Percentiles rank a stretch among this genome's conserved stretches.
These are phyloP conservation scores for Asterophora lycoperdoides DNA, from an alignment of 768 basidiomycete species.

Conservation along the genomic window DNA sequence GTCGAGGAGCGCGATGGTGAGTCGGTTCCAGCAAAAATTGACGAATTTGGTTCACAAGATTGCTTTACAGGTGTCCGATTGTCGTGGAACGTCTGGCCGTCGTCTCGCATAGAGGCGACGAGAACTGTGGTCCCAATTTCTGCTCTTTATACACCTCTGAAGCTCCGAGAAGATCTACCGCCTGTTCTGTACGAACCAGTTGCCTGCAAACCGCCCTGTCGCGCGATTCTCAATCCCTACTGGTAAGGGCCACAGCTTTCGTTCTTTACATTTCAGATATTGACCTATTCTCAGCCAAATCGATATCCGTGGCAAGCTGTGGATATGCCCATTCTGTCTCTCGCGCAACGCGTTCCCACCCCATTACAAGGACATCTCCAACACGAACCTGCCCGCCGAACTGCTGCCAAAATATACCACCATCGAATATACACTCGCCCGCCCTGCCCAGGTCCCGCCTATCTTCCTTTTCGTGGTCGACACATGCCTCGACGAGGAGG, in stretches of 20 bases:
- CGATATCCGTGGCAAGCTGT: conserved; percentile 96
- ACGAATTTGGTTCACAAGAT: not conserved
- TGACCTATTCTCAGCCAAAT: conserved; percentile 67
- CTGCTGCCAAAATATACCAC: conserved; percentile 98
- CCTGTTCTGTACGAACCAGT: conserved; percentile 98
- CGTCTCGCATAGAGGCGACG: conserved; percentile 96
- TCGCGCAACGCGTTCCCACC: conserved; percentile 96
- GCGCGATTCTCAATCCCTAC: conserved; percentile 96
- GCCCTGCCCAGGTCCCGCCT: conserved; percentile 88
- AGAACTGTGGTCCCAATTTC: conserved; percentile 97
- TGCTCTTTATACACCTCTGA: conserved; percentile 95
- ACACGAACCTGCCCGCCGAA: conserved; percentile 94
- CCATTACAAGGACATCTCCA: conserved; percentile 98
- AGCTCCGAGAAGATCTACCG: conserved; percentile 89
- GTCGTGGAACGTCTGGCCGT: conserved; percentile 99
- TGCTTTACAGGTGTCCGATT: conserved; percentile 72
- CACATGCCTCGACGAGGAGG: conserved; percentile 93
- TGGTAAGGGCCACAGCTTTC: conserved; percentile 52
- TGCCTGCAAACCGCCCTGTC: conserved; percentile 96
- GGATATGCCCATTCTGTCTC: conserved; percentile 99
- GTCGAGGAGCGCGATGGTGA: conserved; percentile 95
- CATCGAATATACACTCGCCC: conserved; percentile 97
- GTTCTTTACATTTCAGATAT: no score
- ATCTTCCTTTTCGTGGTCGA: conserved; percentile 97
- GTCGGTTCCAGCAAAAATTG: conserved; percentile 19